Conservation (phyloP, 2,329 filamentous ascomycete species). For the Elsinoe australis region DNA sequence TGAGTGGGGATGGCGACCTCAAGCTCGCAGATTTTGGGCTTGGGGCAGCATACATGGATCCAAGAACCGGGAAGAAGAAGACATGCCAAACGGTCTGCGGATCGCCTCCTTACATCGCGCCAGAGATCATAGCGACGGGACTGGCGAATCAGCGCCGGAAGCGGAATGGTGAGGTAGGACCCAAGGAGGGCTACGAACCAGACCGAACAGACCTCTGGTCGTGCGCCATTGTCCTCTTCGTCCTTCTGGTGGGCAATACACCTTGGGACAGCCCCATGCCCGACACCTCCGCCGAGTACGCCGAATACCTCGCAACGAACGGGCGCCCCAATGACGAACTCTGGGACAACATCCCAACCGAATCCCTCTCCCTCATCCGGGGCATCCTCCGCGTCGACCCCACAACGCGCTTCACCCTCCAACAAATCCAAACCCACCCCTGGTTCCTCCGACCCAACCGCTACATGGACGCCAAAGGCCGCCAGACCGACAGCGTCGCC, state of each 20-base stretch:
- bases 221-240: slow-evolving; percentile 95
- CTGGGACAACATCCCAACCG: slow-evolving; percentile 69
- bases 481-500: slow-evolving; percentile 66
- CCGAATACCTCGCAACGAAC: slow-evolving; percentile 72
- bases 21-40: slow-evolving; percentile 97
- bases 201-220: slow-evolving; percentile 93
- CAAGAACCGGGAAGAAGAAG: slow-evolving; percentile 66
- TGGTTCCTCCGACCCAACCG: slow-evolving; percentile 86
- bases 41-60: slow-evolving; percentile 82
- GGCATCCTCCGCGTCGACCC: slow-evolving; percentile 88
- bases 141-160: slow-evolving; percentile 40
- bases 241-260: slow-evolving; percentile 89
- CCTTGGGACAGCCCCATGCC: slow-evolving; percentile 89
- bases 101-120: slow-evolving; percentile 93
- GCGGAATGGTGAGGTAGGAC: slow-evolving; percentile 30
- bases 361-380: slow-evolving; percentile 71
- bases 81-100: slow-evolving; percentile 84
- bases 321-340: slow-evolving; percentile 75
- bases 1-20: slow-evolving; percentile 74
- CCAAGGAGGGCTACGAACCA: slow-evolving; percentile 58
- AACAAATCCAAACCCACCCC: slow-evolving; percentile 79
- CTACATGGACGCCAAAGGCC: slow-evolving; percentile 66
- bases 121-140: slow-evolving; percentile 63
- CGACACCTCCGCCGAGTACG: slow-evolving; percentile 76
- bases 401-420: slow-evolving; percentile 68